Conservation (phyloP, 768 basidiomycete genomes). For the Clavulina sp. region DNA sequence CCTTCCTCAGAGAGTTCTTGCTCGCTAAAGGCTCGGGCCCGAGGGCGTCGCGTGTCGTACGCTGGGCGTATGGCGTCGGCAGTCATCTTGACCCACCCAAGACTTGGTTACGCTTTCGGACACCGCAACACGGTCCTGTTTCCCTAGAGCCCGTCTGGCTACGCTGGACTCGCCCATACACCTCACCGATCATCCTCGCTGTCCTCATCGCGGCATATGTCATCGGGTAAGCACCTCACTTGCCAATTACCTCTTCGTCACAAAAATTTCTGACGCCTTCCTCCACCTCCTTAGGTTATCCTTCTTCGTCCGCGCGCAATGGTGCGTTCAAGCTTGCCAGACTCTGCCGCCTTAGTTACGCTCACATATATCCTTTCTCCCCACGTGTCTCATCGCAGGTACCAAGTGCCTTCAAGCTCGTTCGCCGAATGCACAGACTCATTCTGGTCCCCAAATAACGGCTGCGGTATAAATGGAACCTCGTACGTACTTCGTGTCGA, state of each 20-base stretch:
- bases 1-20: too few species aligned
- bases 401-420: conserved; percentile 35
- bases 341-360: too few species aligned
- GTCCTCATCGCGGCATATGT: background rate
- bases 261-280: too few species aligned
- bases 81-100: too few species aligned
- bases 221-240: too few species aligned
- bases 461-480: conserved; percentile 55
- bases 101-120: too few species aligned
- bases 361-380: background rate
- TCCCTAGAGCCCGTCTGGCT: background rate
- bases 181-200: background rate
- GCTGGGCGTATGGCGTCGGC: too few species aligned
- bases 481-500: too few species aligned
- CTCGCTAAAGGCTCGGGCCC: too few species aligned
- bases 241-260: too few species aligned
- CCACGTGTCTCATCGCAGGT: background rate
- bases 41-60: too few species aligned
- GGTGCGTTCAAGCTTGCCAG: background rate
- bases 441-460: conserved; percentile 51
- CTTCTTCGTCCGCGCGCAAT: background rate
- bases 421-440: conserved; percentile 52
- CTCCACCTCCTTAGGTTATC: background rate
- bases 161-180: background rate
- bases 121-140: too few species aligned